Base-by-base conservation (phyloP, 2,329 filamentous ascomycete genomes). In the Ophiocordyceps robertsii region DNA sequence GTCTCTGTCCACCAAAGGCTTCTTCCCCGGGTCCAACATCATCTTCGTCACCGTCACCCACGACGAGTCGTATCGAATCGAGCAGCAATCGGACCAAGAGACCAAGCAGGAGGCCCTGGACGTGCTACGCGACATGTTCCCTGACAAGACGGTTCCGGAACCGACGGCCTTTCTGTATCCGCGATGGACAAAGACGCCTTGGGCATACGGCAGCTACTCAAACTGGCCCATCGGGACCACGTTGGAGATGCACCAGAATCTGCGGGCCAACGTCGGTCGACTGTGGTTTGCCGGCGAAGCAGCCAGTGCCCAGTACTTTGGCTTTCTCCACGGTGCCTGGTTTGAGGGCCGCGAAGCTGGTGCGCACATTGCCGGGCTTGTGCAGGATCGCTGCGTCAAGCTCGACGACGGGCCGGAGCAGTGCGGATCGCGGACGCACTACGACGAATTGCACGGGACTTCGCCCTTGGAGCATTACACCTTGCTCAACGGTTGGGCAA, bases 251-350 rank as follows among this genome's bases (percentile, higher is more conserved):
- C 80, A 84, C 49, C 73, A 83, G 53, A 83, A 84, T 48, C 63
- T 84, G 11, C 70, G 80, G 1, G 75, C 78, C n/a, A 82, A 81
- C 46, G 58, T 79, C 0, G 68, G 68, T 9, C 59, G 75, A 1
- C 55, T 84, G 3, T 82, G 70, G 63, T 84, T 81, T 47, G 77
- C 80, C 0, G 80, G 80, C 0, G 80, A 84, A 53, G 73, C 72
- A 2, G 80, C 70, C 1, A 78, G 72, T 36, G 67, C 75, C 0
- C 66, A 75, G 49, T 82, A 80, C 54, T 84, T 72, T 56, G 80
- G 80, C 0, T 83, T 78, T 56, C 49, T 83, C 53, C 80, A 83
- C 27, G 76, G 75, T 0, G 73, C 75, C 0, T 80, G 66, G 58
- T 75, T 66, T 32, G 75, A 79, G 50, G 75, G 76, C 0, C 62